These are phyloP conservation scores for Aspergillus pseudonomiae DNA, from an alignment of 2,329 filamentous ascomycete genomes.

Conservation along the genomic window DNA sequence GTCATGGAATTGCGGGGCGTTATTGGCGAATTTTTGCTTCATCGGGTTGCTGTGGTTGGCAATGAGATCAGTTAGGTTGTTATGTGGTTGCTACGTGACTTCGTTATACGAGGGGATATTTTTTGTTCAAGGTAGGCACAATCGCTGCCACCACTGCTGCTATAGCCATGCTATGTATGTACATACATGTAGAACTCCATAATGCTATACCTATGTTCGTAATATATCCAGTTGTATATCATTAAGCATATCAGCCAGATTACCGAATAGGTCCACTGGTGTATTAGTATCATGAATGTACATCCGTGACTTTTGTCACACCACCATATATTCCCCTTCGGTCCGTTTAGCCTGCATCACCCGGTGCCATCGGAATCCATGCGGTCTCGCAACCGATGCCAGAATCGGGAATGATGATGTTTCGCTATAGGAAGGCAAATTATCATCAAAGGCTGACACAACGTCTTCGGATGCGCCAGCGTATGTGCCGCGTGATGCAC, in stretches of 20 bases:
- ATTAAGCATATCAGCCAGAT: background rate
- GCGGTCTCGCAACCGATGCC: conserved; percentile 15
- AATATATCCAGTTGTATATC: background rate
- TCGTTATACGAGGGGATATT: background rate
- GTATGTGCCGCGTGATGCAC: background rate
- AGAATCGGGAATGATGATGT: background rate
- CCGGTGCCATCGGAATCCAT: conserved; percentile 41
- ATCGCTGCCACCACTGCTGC: background rate
- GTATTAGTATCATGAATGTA: background rate
- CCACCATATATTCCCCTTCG: conserved; percentile 44
- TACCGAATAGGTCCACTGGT: background rate
- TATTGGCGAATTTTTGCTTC: background rate
- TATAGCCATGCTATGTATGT: background rate
- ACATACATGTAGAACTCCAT: background rate
- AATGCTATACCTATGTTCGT: background rate
- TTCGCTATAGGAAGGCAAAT: conserved; percentile 17
- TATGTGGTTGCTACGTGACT: background rate
- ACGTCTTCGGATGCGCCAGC: background rate
- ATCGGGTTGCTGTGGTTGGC: background rate
- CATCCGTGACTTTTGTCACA: conserved; percentile 23
- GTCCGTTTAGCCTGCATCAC: conserved; percentile 42
- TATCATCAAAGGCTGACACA: background rate
- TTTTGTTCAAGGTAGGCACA: background rate
- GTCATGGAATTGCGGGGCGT: background rate
- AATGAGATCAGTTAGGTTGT: background rate